These are phyloP conservation scores for Haplographium delicatum DNA, from an alignment of 495 filamentous ascomycete species.

Conservation along the genomic window DNA sequence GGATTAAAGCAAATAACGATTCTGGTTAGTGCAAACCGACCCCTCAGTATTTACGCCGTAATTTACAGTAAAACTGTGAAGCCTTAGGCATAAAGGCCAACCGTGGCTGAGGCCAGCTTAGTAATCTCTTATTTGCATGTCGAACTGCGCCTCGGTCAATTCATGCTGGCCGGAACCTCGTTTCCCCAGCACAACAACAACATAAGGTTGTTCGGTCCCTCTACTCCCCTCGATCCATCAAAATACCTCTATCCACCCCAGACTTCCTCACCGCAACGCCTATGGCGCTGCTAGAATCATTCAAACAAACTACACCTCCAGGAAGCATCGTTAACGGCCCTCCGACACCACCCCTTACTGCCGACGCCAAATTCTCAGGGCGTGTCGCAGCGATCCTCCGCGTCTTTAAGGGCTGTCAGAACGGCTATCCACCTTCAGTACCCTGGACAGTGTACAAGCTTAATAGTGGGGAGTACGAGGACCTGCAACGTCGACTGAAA, in stretches of 20 bases:
- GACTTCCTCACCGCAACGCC: conserved; percentile 15
- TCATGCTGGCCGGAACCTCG: background rate
- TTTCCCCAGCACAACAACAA: too few relatives aligned
- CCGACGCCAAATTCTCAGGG: conserved; percentile 10
- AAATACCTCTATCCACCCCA: conserved; percentile 13
- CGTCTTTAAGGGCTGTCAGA: conserved; percentile 13
- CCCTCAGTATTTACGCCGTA: too few relatives aligned
- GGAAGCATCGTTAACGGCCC: conserved; percentile 17
- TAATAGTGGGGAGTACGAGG: conserved; percentile 19
- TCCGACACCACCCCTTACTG: conserved; percentile 14
- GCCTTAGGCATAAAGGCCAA: too few relatives aligned
- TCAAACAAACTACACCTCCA: conserved; percentile 18
- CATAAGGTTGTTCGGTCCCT: too few relatives aligned
- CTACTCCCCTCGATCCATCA: too few relatives aligned
- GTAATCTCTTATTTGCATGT: too few relatives aligned
- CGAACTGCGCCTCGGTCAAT: too few relatives aligned
- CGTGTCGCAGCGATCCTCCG: conserved; percentile 18
- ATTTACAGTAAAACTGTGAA: too few relatives aligned
- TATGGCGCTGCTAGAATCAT: conserved; percentile 17
- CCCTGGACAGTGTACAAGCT: conserved; percentile 17
- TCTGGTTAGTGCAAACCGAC: too few relatives aligned
- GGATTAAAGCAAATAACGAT: too few relatives aligned
- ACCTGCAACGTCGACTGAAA: conserved; percentile 15
- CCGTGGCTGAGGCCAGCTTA: too few relatives aligned
- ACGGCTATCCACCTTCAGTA: conserved; percentile 15